A percentile compares a stretch with the other conserved stretches of the same genome.
phyloP scores from a whole-genome alignment of 306 rosid species.

The Astragalus membranaceus region DNA sequence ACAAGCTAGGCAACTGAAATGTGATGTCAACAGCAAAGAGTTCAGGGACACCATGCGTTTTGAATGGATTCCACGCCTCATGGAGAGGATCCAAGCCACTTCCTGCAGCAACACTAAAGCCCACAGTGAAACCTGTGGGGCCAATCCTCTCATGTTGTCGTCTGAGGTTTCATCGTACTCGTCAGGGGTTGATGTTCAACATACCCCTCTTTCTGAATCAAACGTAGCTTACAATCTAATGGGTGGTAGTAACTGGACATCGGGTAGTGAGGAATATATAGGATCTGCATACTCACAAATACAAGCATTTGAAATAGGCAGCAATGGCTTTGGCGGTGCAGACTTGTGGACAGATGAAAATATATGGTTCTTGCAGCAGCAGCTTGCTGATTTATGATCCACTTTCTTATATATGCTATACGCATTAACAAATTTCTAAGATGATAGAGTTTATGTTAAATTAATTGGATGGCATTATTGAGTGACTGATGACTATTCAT shows the following conservation, averaged over 20 bases:
- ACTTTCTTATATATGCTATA: neutral
- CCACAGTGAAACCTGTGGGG: neutral
- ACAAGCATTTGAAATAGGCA: neutral
- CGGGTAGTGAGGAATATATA: neutral
- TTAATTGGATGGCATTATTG: neutral
- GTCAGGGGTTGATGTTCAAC: neutral
- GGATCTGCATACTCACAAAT: constrained; percentile 1
- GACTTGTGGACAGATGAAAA: constrained; percentile 75
- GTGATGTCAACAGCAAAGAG: constrained; percentile 79
- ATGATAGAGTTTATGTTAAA: neutral
- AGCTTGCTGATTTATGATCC: constrained; percentile 19
- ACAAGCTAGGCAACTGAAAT: constrained; percentile 86
- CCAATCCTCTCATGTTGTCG: neutral
- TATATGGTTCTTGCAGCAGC: constrained; percentile 51
- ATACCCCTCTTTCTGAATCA: constrained; percentile 27
- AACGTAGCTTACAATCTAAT: constrained; percentile 1
- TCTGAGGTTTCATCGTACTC: constrained; percentile 20
- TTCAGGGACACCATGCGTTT: constrained; percentile 77
- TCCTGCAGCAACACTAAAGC: neutral
- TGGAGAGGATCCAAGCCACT: constrained; percentile 50
- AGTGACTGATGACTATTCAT: neutral
- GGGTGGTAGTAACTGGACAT: neutral
- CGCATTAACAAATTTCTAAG: neutral
- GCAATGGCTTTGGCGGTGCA: constrained; percentile 28
- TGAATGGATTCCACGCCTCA: constrained; percentile 84